A percentile compares a stretch with the other conserved stretches of the same genome.
phyloP scores from a whole-genome alignment of 2,329 filamentous ascomycete species.

The Aspergillus melleus region DNA sequence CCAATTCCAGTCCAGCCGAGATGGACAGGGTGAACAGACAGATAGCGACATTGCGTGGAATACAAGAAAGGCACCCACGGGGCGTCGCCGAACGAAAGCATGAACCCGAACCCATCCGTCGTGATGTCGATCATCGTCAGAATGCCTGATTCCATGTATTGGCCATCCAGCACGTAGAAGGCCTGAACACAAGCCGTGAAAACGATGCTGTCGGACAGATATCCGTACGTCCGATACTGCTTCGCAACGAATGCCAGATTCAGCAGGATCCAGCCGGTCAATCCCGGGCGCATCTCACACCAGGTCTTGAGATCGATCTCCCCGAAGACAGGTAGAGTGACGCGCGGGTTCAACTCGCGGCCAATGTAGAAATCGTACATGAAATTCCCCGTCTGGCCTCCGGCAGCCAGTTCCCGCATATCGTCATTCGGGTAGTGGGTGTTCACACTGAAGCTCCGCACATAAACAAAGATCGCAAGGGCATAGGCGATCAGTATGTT shows the following conservation, averaged over 20 bases:
- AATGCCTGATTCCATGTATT: conserved; percentile 80
- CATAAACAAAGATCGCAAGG: conserved; percentile 74
- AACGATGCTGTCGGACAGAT: conserved; percentile 77
- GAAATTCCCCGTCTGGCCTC: conserved; percentile 76
- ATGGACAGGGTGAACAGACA: conserved; percentile 72
- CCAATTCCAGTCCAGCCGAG: conserved; percentile 67
- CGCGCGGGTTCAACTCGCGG: conserved; percentile 83
- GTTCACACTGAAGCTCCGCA: conserved; percentile 71
- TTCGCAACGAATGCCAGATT: conserved; percentile 78
- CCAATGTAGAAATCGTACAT: conserved; percentile 95
- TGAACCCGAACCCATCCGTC: conserved; percentile 86
- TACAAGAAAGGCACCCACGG: conserved; percentile 90
- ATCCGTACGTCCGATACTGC: conserved; percentile 80
- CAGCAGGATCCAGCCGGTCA: conserved; percentile 81
- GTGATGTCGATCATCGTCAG: conserved; percentile 91
- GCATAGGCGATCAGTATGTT: conserved; percentile 73
- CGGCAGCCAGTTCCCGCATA: conserved; percentile 73
- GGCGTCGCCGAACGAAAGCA: conserved; percentile 86
- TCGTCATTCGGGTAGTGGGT: conserved; percentile 61
- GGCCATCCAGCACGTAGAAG: conserved; percentile 76
- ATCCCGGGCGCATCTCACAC: conserved; percentile 80
- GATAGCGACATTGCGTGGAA: conserved; percentile 76
- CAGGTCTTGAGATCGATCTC: conserved; percentile 84
- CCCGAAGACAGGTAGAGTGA: conserved; percentile 53
- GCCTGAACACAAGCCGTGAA: conserved; percentile 73